Conservation (phyloP, 108 stramenopile genomes). For the Skeletonema grethae region DNA sequence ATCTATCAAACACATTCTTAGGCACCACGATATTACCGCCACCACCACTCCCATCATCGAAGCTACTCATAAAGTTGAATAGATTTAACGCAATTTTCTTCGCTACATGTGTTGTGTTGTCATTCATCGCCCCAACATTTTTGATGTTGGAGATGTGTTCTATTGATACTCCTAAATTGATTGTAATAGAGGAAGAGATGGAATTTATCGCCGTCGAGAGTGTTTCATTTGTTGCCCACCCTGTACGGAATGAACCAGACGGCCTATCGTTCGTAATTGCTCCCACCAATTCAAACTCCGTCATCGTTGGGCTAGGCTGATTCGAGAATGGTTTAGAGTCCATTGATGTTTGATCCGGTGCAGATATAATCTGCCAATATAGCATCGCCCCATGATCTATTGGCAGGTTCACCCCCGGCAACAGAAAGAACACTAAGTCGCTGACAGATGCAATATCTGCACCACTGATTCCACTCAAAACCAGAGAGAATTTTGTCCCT, state of each 20-base stretch:
- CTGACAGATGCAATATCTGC: constrained; percentile 58
- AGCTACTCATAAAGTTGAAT: constrained; percentile 79
- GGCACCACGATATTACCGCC: constrained; percentile 74
- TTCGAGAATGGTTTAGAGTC: constrained; percentile 22
- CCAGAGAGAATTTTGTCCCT: constrained; percentile 68
- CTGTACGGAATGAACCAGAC: constrained; percentile 76
- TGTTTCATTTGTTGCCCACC: constrained; percentile 77
- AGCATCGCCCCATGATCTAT: constrained; percentile 68
- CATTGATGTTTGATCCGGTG: constrained; percentile 22
- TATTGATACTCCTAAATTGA: constrained; percentile 77
- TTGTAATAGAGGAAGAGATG: constrained; percentile 32
- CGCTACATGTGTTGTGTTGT: constrained; percentile 69
- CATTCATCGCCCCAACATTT: constrained; percentile 54
- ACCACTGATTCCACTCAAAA: constrained; percentile 58
- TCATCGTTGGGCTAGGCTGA: constrained; percentile 22
- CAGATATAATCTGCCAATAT: constrained; percentile 70
- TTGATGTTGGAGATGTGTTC: constrained; percentile 70
- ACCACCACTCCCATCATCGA: constrained; percentile 58
- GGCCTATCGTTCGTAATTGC: constrained; percentile 62
- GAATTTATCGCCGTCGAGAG: constrained; percentile 32
- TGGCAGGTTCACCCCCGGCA: constrained; percentile 61
- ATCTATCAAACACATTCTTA: constrained; percentile 84
- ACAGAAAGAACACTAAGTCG: constrained; percentile 77
- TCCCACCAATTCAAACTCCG: constrained; percentile 83
- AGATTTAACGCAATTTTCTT: constrained; percentile 85